These are phyloP conservation scores for Lasiosphaeria ovina DNA, from an alignment of 495 filamentous ascomycete genomes.

Conservation along the genomic window DNA sequence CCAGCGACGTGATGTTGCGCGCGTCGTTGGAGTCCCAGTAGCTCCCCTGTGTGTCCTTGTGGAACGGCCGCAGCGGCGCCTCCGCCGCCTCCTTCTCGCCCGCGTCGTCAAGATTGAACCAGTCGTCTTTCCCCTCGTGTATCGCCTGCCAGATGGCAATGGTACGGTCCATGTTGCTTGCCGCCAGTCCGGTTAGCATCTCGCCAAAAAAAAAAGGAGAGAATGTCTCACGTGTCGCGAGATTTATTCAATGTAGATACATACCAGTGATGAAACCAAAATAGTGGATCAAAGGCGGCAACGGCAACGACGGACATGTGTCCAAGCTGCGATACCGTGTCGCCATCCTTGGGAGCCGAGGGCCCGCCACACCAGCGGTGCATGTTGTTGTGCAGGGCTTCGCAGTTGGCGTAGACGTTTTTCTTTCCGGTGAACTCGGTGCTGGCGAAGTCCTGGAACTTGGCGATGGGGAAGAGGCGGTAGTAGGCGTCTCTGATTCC, in stretches of 20 bases:
- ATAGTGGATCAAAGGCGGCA: conserved; percentile 5
- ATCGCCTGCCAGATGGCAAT: conserved; percentile 7
- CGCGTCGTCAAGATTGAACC: background rate
- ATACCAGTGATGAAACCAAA: conserved; percentile 10
- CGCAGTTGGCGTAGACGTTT: conserved; percentile 4
- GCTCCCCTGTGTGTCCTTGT: background rate
- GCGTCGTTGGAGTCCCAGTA: conserved; percentile 2
- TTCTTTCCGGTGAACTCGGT: background rate
- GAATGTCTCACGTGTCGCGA: too few species aligned
- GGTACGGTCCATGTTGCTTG: conserved; percentile 6
- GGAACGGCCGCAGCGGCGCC: background rate
- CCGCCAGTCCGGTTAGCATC: background rate
- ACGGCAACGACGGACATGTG: conserved; percentile 1
- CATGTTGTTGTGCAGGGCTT: conserved; percentile 4
- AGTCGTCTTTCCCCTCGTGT: background rate
- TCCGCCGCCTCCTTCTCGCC: background rate
- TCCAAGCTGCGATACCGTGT: background rate
- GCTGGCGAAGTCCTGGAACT: conserved; percentile 8
- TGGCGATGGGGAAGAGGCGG: conserved; percentile 3
- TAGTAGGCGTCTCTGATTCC: background rate
- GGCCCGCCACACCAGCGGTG: conserved; percentile 3
- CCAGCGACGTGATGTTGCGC: background rate
- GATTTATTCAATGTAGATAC: background rate
- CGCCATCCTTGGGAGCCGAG: background rate
- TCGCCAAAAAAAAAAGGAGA: background rate